These are phyloP conservation scores for Yamadazyma atmosphaerica DNA, from an alignment of 1,139 yeast genomes.

Conservation along the genomic window DNA sequence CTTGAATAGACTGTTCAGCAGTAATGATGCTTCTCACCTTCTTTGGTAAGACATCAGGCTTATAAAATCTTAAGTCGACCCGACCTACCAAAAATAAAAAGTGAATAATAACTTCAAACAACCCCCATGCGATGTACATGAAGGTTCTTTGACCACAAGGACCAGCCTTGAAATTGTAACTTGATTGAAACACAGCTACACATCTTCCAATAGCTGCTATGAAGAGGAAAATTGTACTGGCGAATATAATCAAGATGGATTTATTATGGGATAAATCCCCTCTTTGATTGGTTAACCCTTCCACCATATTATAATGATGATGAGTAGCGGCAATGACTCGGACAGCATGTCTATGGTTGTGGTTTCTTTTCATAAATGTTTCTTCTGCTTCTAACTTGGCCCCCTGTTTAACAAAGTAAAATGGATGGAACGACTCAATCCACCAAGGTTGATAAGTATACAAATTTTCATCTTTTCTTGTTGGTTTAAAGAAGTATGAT, in stretches of 20 bases:
- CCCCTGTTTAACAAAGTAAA: slow-evolving; percentile 36
- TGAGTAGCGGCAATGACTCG: slow-evolving; percentile 46
- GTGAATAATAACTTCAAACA: slow-evolving; percentile 36
- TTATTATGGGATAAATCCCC: slow-evolving; percentile 37
- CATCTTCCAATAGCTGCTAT: slow-evolving; percentile 30
- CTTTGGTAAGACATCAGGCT: slow-evolving; percentile 41
- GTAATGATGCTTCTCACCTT: slow-evolving; percentile 38
- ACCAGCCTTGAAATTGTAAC: slow-evolving; percentile 18
- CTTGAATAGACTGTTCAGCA: slow-evolving; percentile 36
- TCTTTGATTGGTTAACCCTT: slow-evolving; percentile 41
- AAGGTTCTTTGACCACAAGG: slow-evolving; percentile 24
- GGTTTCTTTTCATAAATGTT: slow-evolving; percentile 42
- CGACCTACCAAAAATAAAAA: slow-evolving; percentile 39
- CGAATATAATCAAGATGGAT: slow-evolving; percentile 29
- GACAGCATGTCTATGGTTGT: slow-evolving; percentile 42
- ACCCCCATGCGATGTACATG: slow-evolving; percentile 42
- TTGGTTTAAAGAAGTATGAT: slow-evolving; percentile 41
- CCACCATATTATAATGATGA: slow-evolving; percentile 41
- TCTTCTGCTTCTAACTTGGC: slow-evolving; percentile 40
- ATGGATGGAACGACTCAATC: slow-evolving; percentile 42
- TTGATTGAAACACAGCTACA: slow-evolving; percentile 31
- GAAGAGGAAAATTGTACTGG: slow-evolving; percentile 32
- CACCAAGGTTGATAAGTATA: slow-evolving; percentile 50
- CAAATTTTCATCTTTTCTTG: slow-evolving; percentile 39
- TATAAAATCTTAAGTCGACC: slow-evolving; percentile 46